Percentiles rank a stretch among this genome's conserved stretches.
These are phyloP conservation scores for Hymenoscyphus linearis DNA, from an alignment of 2,329 filamentous ascomycete species.

Conservation along the genomic window DNA sequence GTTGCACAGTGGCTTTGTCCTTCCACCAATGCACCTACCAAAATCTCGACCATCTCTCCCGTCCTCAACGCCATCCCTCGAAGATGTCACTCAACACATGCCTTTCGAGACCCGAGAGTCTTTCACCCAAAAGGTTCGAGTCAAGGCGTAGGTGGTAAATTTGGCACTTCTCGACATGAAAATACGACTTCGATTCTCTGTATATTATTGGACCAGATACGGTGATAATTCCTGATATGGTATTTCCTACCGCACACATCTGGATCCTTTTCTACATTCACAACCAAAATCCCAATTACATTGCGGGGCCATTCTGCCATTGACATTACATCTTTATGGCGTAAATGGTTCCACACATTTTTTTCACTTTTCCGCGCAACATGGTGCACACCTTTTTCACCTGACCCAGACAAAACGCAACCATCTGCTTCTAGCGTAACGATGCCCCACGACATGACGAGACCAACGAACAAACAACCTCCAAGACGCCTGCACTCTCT, in stretches of 20 bases:
- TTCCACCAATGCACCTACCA: constrained; percentile 31
- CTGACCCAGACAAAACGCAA: constrained; percentile 8
- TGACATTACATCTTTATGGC: constrained; percentile 14
- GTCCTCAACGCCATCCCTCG: constrained; percentile 23
- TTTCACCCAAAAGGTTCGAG: constrained; percentile 28
- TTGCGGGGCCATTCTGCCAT: constrained; percentile 14
- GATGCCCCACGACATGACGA: constrained; percentile 28
- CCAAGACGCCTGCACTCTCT: neutral
- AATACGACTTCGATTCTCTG: constrained; percentile 26
- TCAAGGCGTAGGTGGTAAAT: constrained; percentile 19
- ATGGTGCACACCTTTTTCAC: constrained; percentile 5
- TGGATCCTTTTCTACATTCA: constrained; percentile 19
- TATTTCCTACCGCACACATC: constrained; percentile 21
- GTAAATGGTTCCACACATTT: constrained; percentile 12
- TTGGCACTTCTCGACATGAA: constrained; percentile 2
- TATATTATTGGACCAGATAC: constrained; percentile 31
- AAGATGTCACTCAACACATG: constrained; percentile 21
- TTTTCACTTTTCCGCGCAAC: constrained; percentile 11
- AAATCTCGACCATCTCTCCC: constrained; percentile 23
- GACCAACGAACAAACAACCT: constrained; percentile 9
- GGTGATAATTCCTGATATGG: constrained; percentile 18
- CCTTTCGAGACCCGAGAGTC: constrained; percentile 24
- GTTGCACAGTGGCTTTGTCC: constrained; percentile 54
- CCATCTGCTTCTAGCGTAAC: constrained; percentile 26
- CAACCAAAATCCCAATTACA: constrained; percentile 20